Evolutionary conservation across 176 grass and related monocot species (phyloP), one percentile per base, ranked within the genome.

Genomic region (Metroxylon sagu): DNA sequence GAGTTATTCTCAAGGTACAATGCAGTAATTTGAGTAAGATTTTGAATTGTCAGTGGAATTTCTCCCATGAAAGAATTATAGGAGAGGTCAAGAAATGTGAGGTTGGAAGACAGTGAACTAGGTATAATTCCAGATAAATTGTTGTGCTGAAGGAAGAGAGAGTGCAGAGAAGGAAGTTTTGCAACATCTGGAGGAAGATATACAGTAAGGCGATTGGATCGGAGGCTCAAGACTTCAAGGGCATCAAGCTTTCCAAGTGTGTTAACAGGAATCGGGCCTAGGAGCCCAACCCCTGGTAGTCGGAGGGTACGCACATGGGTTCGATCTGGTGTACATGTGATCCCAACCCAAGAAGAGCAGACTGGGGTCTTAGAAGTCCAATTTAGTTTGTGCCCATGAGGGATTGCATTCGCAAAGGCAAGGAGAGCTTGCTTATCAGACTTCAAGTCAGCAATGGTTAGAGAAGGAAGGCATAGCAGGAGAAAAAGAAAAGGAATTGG

Each of bases 401-500:
- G 60, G 8, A 62, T 12, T 14, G 60, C 31, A 43, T 17, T 16
- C n/a, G 17, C 18, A 18, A 62, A 62, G 2, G 18, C 29, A 30
- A 62, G n/a, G 10, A 62, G 60, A 4, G 60, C 60, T 62, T 62
- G 60, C 60, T 4, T 17, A 43, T 62, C 60, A 48, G 60, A 62
- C 2, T 10, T 62, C 17, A 62, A 48, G 29, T 62, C 29, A 62
- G 29, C 60, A 19, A 43, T 23, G 7, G 29, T 19, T 18, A 62
- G 14, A 19, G 29, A 27, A 26, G 66, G 78, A 70, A 83, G 48
- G 64, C 23, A 73, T 61, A 80, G 50, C 63, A 81, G 61, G 19
- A 96, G 57, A 60, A 88, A 51, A 75, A 61, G 64, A 60, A 70
- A 66, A 57, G 68, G 14, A 61, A 90, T 16, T 73, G 71, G 65